These are phyloP conservation scores for Pleomassaria siparia DNA, from an alignment of 2,329 filamentous ascomycete genomes.

Conservation along the genomic window DNA sequence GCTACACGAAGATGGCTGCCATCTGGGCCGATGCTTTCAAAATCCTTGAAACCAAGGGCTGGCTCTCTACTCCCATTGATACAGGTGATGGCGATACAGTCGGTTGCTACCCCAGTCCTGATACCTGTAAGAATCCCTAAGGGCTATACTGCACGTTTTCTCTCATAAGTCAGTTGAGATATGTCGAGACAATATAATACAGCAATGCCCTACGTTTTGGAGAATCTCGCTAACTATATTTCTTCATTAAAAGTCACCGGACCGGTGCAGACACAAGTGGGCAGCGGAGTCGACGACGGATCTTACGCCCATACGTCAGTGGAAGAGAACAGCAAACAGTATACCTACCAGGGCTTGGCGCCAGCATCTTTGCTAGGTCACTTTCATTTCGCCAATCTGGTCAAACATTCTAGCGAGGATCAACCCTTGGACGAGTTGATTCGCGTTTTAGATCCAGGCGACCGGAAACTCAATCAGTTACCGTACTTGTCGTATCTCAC, in stretches of 20 bases:
- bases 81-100: not conserved
- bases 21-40: not conserved
- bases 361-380: not conserved
- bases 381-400: conserved; percentile 12
- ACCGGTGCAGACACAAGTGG: not conserved
- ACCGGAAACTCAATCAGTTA: not conserved
- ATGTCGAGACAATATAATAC: too few relatives aligned
- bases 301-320: not conserved
- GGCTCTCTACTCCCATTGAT: not conserved
- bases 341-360: not conserved
- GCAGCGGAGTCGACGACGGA: not conserved
- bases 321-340: not conserved
- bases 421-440: not conserved
- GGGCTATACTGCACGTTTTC: too few relatives aligned
- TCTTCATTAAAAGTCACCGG: too few relatives aligned
- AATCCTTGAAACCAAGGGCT: not conserved
- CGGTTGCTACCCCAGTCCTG: not conserved
- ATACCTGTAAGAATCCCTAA: too few relatives aligned
- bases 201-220: too few relatives aligned
- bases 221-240: too few relatives aligned
- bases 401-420: conserved; percentile 3
- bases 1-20: conserved; percentile 2
- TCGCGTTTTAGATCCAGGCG: not conserved
- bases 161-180: too few relatives aligned
- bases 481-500: not conserved